Conservation (phyloP, 305 asterid genomes). For the Euphrasia arctica region DNA sequence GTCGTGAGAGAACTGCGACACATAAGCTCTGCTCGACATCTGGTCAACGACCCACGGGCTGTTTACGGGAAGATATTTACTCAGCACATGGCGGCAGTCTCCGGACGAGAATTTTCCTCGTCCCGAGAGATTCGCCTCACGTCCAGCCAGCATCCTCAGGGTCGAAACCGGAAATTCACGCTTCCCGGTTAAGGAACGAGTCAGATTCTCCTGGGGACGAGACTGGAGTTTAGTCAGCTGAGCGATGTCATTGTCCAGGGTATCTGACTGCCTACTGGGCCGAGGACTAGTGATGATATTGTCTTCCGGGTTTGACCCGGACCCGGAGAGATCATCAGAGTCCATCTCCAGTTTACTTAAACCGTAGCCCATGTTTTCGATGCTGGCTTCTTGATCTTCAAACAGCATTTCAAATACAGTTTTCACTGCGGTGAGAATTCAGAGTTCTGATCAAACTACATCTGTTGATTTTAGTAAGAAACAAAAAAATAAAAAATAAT, state of each 20-base stretch:
- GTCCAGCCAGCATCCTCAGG: constrained; percentile 71
- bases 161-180: constrained; percentile 52
- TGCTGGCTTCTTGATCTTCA: constrained; percentile 12
- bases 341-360: constrained; percentile 64
- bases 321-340: constrained; percentile 37
- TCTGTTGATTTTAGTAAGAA: too few species aligned
- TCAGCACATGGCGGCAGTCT: constrained; percentile 67
- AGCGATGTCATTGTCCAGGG: constrained; percentile 59
- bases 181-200: constrained; percentile 44
- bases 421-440: too few species aligned
- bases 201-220: constrained; percentile 49
- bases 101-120: constrained; percentile 67
- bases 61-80: constrained; percentile 66
- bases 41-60: constrained; percentile 79
- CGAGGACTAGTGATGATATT: background rate
- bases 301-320: constrained; percentile 28
- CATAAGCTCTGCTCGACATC: constrained; percentile 79
- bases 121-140: constrained; percentile 69
- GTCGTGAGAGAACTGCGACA: constrained; percentile 78
- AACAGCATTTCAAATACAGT: constrained; percentile 28
- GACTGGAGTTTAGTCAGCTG: constrained; percentile 74
- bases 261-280: constrained; percentile 22
- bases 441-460: too few species aligned
- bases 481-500: too few species aligned
- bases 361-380: constrained; percentile 55